These are phyloP conservation scores for Citrullus mucosospermus DNA, from an alignment of 306 rosid genomes.

Conservation along the genomic window DNA sequence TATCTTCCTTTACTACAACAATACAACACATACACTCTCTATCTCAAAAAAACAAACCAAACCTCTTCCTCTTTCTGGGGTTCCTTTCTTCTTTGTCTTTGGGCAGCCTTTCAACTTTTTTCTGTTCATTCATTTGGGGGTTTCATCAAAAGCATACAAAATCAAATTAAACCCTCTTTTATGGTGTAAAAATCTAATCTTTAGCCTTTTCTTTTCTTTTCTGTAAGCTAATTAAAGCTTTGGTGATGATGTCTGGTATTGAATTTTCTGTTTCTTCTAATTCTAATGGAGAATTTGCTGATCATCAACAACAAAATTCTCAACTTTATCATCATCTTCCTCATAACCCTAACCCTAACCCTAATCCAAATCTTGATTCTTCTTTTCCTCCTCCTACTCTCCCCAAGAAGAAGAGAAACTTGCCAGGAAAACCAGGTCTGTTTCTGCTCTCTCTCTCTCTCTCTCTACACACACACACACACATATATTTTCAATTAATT, in stretches of 20 bases:
- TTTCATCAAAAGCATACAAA: not conserved
- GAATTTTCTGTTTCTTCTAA: constrained; percentile 22
- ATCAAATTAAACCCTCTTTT: not conserved
- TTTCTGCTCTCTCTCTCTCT: not conserved
- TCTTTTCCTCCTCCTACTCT: not conserved
- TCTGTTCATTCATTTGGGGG: not conserved
- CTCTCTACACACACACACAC: not conserved
- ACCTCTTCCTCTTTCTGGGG: not conserved
- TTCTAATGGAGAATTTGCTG: constrained; percentile 11
- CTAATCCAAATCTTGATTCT: constrained; percentile 18
- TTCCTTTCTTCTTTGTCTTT: constrained; percentile 36
- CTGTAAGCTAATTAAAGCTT: not conserved
- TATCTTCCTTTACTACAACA: not conserved
- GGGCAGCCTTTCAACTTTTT: constrained; percentile 10
- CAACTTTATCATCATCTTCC: constrained; percentile 15
- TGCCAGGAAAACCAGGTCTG: constrained; percentile 62
- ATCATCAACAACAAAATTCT: constrained; percentile 2
- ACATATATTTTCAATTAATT: not conserved
- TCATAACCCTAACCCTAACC: constrained; percentile 46
- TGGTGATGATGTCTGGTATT: constrained; percentile 33
- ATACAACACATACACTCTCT: not conserved
- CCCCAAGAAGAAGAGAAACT: constrained; percentile 48
- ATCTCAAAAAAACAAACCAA: not conserved
- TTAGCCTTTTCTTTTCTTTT: not conserved
- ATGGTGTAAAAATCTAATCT: not conserved